Evolutionary conservation across 2,329 filamentous ascomycete genomes (phyloP).

Genomic region (Trichoderma harzianum): DNA sequence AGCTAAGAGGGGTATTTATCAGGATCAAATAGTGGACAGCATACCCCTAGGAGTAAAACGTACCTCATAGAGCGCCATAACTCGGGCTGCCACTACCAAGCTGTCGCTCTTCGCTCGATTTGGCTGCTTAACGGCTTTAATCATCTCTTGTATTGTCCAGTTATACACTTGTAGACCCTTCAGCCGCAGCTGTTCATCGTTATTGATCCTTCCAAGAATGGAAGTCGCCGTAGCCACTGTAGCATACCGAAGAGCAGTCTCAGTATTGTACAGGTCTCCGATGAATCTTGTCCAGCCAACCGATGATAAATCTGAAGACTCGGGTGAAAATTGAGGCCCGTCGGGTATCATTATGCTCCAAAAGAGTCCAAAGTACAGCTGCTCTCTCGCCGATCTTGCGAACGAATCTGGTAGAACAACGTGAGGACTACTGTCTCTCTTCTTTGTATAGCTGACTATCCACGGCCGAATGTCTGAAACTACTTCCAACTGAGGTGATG

Average conservation of each 20-base stretch:
- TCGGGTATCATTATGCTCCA: slow-evolving; percentile 3
- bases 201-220: not conserved
- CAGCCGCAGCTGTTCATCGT: slow-evolving; percentile 2
- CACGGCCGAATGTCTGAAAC: not conserved
- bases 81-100: not conserved
- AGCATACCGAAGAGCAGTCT: slow-evolving; percentile 4
- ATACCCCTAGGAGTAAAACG: not conserved
- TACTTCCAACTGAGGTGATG: not conserved
- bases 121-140: slow-evolving; percentile 2
- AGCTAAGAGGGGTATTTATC: not conserved
- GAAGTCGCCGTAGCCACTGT: not conserved
- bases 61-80: slow-evolving; percentile 12
- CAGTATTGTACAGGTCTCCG: not conserved
- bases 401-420: not conserved
- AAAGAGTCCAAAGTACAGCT: slow-evolving; percentile 7
- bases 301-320: slow-evolving; percentile 1
- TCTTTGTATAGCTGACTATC: not conserved
- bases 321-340: not conserved
- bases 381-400: not conserved
- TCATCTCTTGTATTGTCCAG: slow-evolving; percentile 11
- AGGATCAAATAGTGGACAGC: not conserved
- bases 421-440: not conserved
- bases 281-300: slow-evolving; percentile 5
- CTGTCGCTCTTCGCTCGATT: not conserved
- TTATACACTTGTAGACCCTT: slow-evolving; percentile 9